Evolutionary conservation across 805 yeast species (phyloP).

Genomic region (Priceomyces fermenticarens): DNA sequence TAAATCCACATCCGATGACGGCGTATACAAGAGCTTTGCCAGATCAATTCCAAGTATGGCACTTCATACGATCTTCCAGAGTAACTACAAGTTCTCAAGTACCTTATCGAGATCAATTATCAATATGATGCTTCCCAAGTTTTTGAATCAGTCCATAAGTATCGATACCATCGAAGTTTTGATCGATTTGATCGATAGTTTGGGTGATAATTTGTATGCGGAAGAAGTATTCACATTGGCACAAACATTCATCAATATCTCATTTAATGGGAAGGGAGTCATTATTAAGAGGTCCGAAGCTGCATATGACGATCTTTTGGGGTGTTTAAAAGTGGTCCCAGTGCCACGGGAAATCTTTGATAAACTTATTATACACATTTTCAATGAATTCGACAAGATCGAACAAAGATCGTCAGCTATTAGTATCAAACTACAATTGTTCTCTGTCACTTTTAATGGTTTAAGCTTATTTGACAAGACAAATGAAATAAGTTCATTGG

Average conservation of each 20-base stretch:
- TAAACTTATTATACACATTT: conserved; percentile 12
- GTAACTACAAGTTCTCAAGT: conserved; percentile 22
- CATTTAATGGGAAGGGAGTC: conserved; percentile 40
- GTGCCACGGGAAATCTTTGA: conserved; percentile 10
- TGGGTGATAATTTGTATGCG: conserved; percentile 40
- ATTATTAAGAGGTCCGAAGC: conserved; percentile 49
- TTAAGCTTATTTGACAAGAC: conserved; percentile 7
- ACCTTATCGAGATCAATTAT: conserved; percentile 28
- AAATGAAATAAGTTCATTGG: conserved; percentile 2
- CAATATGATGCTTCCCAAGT: conserved; percentile 35
- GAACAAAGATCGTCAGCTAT: conserved; percentile 14
- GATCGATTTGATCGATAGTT: conserved; percentile 50
- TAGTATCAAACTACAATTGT: conserved; percentile 11
- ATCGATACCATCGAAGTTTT: conserved; percentile 63
- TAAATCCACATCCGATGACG: conserved; percentile 14
- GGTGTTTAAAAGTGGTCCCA: conserved; percentile 14
- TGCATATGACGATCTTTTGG: conserved; percentile 45
- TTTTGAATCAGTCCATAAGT: conserved; percentile 30
- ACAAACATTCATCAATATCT: conserved; percentile 29
- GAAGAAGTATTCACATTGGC: conserved; percentile 30
- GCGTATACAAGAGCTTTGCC: conserved; percentile 28
- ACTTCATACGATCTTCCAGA: conserved; percentile 37
- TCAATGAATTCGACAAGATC: conserved; percentile 9
- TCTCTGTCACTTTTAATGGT: conserved; percentile 11
- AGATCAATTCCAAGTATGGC: conserved; percentile 55